phyloP scores from a whole-genome alignment of 169 alveolate genomes.

The Plasmodium fragile region DNA sequence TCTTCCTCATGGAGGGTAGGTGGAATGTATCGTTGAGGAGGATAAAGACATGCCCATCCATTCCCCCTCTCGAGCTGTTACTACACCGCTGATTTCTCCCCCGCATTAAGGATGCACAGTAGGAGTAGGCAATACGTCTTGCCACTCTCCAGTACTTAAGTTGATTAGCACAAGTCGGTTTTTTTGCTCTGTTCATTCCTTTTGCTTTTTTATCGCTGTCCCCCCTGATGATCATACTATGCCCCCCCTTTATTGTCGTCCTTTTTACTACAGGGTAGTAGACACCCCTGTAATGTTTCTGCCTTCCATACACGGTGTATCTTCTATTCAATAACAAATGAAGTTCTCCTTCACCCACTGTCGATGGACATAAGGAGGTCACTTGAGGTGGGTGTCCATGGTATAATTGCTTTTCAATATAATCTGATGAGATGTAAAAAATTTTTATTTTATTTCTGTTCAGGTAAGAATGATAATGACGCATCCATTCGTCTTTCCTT shows the following conservation, averaged over 20 bases:
- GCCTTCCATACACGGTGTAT: constrained; percentile 10
- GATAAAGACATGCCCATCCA: not conserved
- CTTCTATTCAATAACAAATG: not conserved
- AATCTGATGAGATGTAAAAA: constrained; percentile 28
- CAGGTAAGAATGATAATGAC: constrained; percentile 15
- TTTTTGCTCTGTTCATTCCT: not conserved
- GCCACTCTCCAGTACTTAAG: constrained; percentile 40
- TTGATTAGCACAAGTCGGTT: constrained; percentile 28
- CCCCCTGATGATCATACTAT: not conserved
- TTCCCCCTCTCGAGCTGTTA: not conserved
- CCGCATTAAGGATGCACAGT: constrained; percentile 22
- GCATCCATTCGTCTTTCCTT: not conserved
- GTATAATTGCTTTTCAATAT: constrained; percentile 46
- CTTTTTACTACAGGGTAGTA: constrained; percentile 10
- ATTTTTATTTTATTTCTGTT: not conserved
- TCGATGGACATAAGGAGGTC: not conserved
- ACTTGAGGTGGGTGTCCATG: not conserved
- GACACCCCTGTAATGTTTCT: not conserved
- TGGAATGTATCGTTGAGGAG: constrained; percentile 67
- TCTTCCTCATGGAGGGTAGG: constrained; percentile 69
- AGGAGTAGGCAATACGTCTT: constrained; percentile 48
- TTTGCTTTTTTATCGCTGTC: not conserved
- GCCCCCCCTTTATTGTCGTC: not conserved
- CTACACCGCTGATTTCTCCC: not conserved
- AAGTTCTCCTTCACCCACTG: not conserved